Conservation (phyloP, 2,329 filamentous ascomycete genomes). For the Alternaria ethzedia region DNA sequence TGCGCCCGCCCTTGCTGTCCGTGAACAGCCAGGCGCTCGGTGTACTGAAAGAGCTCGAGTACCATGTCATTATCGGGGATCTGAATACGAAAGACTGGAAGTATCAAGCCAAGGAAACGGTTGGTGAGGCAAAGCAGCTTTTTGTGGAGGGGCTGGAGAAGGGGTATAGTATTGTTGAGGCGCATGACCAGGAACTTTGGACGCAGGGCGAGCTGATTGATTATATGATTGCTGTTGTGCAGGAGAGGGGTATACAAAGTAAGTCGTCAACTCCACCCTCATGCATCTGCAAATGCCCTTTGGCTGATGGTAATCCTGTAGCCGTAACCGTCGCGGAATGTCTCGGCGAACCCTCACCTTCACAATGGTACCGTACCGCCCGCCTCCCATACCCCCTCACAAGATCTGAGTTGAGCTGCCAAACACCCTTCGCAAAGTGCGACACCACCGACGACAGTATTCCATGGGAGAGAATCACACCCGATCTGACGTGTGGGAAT, state of each 20-base stretch:
- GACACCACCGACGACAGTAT: background rate
- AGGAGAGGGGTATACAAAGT: slow-evolving; percentile 7
- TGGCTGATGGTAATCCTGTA: no score
- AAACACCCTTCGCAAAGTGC: background rate
- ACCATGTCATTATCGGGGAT: slow-evolving; percentile 64
- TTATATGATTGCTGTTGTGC: slow-evolving; percentile 9
- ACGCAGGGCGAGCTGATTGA: slow-evolving; percentile 14
- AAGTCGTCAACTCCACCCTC: background rate
- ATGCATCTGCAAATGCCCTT: no score
- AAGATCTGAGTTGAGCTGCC: accelerated
- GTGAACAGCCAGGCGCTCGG: slow-evolving; percentile 38
- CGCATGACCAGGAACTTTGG: slow-evolving; percentile 12
- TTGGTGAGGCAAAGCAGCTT: slow-evolving; percentile 57
- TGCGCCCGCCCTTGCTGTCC: slow-evolving; percentile 51
- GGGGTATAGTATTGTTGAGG: slow-evolving; percentile 11
- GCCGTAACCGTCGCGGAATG: slow-evolving; percentile 7
- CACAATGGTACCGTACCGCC: slow-evolving; percentile 5
- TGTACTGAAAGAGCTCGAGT: slow-evolving; percentile 51
- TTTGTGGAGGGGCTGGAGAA: slow-evolving; percentile 44
- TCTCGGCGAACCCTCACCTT: background rate
- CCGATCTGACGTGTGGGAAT: background rate
- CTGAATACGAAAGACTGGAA: slow-evolving; percentile 66
- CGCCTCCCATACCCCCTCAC: background rate
- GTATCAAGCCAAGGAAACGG: slow-evolving; percentile 51
- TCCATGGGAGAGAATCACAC: background rate